These are phyloP conservation scores for Acanthamoeba comandoni DNA, from an alignment of 208 protist genomes.

Conservation along the genomic window DNA sequence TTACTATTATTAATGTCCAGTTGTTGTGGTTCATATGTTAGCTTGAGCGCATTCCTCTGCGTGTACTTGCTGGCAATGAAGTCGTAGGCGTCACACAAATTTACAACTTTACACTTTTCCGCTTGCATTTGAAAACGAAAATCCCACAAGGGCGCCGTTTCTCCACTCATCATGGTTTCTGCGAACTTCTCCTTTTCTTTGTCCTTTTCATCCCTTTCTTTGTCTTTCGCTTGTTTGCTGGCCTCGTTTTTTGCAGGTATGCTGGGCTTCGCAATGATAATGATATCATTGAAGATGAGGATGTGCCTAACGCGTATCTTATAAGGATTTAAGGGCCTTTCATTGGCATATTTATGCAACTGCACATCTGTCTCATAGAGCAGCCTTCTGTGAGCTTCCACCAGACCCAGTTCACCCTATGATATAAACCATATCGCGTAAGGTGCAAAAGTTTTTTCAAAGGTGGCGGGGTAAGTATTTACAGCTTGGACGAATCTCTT, in stretches of 20 bases:
- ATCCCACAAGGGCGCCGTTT: constrained; percentile 11
- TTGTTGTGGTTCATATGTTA: no score
- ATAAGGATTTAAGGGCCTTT: constrained; percentile 7
- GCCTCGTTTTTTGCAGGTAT: background rate
- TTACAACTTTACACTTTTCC: constrained; percentile 23
- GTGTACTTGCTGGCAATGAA: constrained; percentile 43
- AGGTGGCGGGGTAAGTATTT: background rate
- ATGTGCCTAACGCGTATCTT: constrained; percentile 2
- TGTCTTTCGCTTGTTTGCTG: background rate
- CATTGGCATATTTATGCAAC: constrained; percentile 6
- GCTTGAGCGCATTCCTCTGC: constrained; percentile 36
- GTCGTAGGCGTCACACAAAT: constrained; percentile 33
- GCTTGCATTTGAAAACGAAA: constrained; percentile 30
- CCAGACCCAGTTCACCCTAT: constrained; percentile 38
- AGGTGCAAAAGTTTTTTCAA: background rate
- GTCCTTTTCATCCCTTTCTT: background rate
- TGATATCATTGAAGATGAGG: constrained; percentile 67
- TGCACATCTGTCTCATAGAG: constrained; percentile 17
- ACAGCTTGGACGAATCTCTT: constrained; percentile 58
- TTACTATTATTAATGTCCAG: no score
- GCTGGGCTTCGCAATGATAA: constrained; percentile 56
- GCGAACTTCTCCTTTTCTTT: background rate
- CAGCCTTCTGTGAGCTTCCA: constrained; percentile 49
- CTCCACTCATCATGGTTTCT: background rate
- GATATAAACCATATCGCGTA: background rate